Base-by-base conservation (phyloP, 306 rosid genomes). In the Urtica urens region DNA sequence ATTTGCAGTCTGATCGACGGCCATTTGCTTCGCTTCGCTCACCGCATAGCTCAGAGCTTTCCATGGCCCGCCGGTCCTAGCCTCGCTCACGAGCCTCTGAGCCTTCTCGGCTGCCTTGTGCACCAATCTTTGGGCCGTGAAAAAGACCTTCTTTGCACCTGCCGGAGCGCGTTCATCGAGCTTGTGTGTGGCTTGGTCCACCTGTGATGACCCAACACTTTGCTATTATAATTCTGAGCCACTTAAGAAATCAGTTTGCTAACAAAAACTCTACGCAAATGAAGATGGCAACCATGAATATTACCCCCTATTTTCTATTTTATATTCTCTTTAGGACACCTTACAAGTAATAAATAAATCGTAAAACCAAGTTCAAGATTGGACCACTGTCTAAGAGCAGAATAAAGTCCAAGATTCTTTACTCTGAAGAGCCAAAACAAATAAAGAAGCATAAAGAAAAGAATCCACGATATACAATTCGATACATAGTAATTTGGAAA, bases 151-250 rank as follows among this genome's bases (percentile, higher is more conserved):
- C 70, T 78, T 84, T 6, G 80, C 93, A 27, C 70, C 45, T 3
- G 59, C 30, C 28, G 97, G 95, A 37, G 95, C 77, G 51, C 75
- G 78, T 63, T 72, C 68, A 44, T 70, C 63, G 51, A 83, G 72
- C 59, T 72, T 73, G 38, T 56, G 28, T 1, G 64, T 54, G 5
- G 70, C 83, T 53, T 49, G 68, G 51, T 84, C 90, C 25, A 84
- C 83, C 97, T 88, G 74, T 41, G 13, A 24, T 45, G 43, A 19
- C 18, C 3, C 11, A 27, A 49, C 13, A 18, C 22, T n/a, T 21
- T 22, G 26, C 10, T 22, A 11, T 7, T 8, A 23, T 46, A 46
- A n/a, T n/a, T n/a, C n/a, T n/a, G n/a, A n/a, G n/a, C n/a, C n/a
- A n/a, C n/a, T n/a, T n/a, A n/a, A n/a, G n/a, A n/a, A n/a, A n/a